Conservation (phyloP, 2,329 filamentous ascomycete species). For the Colletotrichum navitas region DNA sequence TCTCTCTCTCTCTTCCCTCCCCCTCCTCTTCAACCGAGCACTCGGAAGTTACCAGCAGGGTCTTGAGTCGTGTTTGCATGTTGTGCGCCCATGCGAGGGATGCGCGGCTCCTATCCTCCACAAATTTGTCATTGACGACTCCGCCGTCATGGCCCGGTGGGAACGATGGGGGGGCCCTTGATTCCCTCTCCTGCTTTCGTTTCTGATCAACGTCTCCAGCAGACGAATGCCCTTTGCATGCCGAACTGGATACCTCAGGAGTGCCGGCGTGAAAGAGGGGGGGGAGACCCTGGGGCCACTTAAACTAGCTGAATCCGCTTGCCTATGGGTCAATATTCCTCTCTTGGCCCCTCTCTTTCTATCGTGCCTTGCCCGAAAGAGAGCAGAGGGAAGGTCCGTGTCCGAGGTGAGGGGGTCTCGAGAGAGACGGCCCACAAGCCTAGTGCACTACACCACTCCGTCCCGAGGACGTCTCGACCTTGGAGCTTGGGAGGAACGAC, state of each 20-base stretch:
- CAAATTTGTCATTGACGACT: not conserved
- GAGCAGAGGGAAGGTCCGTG: slow-evolving; percentile 23
- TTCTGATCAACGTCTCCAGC: slow-evolving; percentile 19
- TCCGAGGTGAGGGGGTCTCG: slow-evolving; percentile 26
- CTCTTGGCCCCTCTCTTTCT: slow-evolving; percentile 1
- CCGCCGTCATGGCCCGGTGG: not conserved
- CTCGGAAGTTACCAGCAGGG: slow-evolving; percentile 5
- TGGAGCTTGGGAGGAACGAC: not conserved
- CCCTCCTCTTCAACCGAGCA: not conserved
- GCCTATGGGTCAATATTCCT: not conserved
- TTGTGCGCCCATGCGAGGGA: not conserved
- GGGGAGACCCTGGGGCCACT: slow-evolving; percentile 10
- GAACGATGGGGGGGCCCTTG: not conserved
- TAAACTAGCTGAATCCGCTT: not conserved
- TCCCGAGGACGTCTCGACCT: not conserved
- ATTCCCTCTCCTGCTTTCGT: not conserved
- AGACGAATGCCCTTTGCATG: slow-evolving; percentile 1
- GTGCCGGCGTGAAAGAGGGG: slow-evolving; percentile 32
- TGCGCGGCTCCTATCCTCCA: not conserved
- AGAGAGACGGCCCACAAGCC: not conserved
- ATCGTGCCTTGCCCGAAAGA: not conserved
- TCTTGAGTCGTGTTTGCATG: slow-evolving; percentile 3
- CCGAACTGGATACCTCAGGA: slow-evolving; percentile 20
- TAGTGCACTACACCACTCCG: not conserved
- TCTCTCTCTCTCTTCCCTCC: not conserved